Evolutionary conservation across 2,329 filamentous ascomycete genomes (phyloP).

Genomic region (Alternaria metachromatica): DNA sequence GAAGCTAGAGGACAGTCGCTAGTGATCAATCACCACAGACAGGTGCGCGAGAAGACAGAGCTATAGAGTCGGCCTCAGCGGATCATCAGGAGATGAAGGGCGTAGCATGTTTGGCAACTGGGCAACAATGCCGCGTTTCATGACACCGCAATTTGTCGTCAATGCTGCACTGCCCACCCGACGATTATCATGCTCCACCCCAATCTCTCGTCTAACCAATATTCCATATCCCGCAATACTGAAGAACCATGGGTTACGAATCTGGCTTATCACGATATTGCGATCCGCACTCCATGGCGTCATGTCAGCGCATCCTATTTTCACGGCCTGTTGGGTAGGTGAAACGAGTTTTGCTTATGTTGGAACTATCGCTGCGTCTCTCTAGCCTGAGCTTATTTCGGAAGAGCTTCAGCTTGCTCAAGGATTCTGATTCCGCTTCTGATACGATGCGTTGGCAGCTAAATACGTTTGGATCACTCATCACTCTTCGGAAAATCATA

Average conservation of each 20-base stretch:
- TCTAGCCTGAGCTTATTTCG: neutral
- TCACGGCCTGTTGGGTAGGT: neutral
- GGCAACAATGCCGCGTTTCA: conserved; percentile 28
- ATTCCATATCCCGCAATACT: neutral
- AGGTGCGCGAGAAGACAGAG: conserved; percentile 1
- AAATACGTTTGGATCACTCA: neutral
- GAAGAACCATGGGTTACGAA: neutral
- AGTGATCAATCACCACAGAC: neutral
- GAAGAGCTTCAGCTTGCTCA: neutral
- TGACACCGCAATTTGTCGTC: conserved; percentile 31
- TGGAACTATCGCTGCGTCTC: neutral
- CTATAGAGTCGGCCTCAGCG: neutral
- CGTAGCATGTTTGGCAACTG: conserved; percentile 15
- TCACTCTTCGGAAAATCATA: neutral
- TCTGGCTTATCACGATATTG: neutral
- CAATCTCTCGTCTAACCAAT: conserved; percentile 9
- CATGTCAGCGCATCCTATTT: neutral
- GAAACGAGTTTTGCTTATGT: conserved; percentile 1
- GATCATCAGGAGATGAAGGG: conserved; percentile 27
- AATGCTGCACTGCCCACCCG: conserved; percentile 19
- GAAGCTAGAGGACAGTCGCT: conserved; percentile 3
- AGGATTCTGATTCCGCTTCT: neutral
- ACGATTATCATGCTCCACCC: conserved; percentile 9
- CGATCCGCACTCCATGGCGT: neutral
- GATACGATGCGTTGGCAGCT: neutral